phyloP scores from a whole-genome alignment of 176 grass and related monocot species.

The Raddia distichophylla region DNA sequence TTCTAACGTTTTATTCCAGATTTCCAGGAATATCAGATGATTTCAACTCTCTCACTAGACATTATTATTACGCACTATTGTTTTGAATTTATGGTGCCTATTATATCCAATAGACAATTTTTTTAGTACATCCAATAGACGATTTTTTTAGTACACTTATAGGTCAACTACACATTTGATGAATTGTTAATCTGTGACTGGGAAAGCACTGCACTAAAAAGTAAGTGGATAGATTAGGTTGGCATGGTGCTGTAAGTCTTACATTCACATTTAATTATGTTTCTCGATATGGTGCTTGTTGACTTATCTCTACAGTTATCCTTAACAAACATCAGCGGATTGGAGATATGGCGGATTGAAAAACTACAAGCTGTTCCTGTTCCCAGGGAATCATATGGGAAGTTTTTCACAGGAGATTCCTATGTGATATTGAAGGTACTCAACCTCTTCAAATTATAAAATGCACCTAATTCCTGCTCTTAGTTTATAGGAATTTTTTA shows the following conservation, averaged over 20 bases:
- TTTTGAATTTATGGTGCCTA: slow-evolving; percentile 4
- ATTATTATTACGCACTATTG: not conserved
- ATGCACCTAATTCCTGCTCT: slow-evolving; percentile 12
- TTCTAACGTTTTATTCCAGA: slow-evolving; percentile 10
- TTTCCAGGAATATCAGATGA: slow-evolving; percentile 14
- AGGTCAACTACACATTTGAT: slow-evolving; percentile 13
- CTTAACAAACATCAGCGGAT: slow-evolving; percentile 75
- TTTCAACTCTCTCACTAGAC: slow-evolving; percentile 17
- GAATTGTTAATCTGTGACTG: not conserved
- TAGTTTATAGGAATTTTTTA: slow-evolving; percentile 10
- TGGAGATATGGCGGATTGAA: slow-evolving; percentile 99
- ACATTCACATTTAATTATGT: not conserved
- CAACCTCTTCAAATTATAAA: slow-evolving; percentile 29
- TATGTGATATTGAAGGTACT: slow-evolving; percentile 95
- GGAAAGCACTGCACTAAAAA: slow-evolving; percentile 23
- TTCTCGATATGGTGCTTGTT: slow-evolving; percentile 21
- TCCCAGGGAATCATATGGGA: slow-evolving; percentile 77
- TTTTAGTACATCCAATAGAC: not conserved
- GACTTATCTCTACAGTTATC: slow-evolving; percentile 33
- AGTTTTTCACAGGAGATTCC: slow-evolving; percentile 87
- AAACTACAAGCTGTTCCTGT: slow-evolving; percentile 78
- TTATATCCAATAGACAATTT: not conserved
- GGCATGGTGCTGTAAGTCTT: slow-evolving; percentile 28
- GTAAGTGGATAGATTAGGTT: slow-evolving; percentile 6
- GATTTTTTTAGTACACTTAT: not conserved